Percentiles rank a stretch among this genome's conserved stretches.
phyloP scores from a whole-genome alignment of 148 eudicot species.

The Cornus kousa region DNA sequence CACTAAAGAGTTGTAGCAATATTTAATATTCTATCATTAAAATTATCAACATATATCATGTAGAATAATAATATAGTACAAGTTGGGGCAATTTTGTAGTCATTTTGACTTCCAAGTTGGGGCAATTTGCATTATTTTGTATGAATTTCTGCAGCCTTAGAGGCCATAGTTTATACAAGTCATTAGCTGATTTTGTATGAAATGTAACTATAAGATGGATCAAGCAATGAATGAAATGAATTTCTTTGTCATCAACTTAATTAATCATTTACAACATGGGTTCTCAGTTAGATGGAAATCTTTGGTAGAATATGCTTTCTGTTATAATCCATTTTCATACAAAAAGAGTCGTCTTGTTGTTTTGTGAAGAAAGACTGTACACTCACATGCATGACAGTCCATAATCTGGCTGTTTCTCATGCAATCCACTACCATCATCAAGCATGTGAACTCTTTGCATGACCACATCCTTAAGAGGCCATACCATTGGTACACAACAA shows the following conservation, averaged over 20 bases:
- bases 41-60: too few relatives aligned
- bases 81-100: not conserved
- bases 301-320: not conserved
- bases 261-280: not conserved
- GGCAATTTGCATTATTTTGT: too few relatives aligned
- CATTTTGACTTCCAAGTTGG: not conserved
- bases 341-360: constrained; percentile 16
- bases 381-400: constrained; percentile 29
- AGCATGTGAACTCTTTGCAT: constrained; percentile 11
- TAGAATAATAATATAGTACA: too few relatives aligned
- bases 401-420: constrained; percentile 7
- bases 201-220: not conserved
- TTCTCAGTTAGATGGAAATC: not conserved
- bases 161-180: too few relatives aligned
- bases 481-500: not conserved
- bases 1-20: too few relatives aligned
- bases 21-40: too few relatives aligned
- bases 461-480: constrained; percentile 15
- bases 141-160: too few relatives aligned
- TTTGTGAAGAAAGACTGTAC: not conserved
- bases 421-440: not conserved
- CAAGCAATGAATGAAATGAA: too few relatives aligned
- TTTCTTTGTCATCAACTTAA: too few relatives aligned
- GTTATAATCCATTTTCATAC: not conserved
- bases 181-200: not conserved